Evolutionary conservation across 2,329 filamentous ascomycete species (phyloP), one percentile per base, ranked within the genome.

Genomic region (Stachybotrys chlorohalonatus): DNA sequence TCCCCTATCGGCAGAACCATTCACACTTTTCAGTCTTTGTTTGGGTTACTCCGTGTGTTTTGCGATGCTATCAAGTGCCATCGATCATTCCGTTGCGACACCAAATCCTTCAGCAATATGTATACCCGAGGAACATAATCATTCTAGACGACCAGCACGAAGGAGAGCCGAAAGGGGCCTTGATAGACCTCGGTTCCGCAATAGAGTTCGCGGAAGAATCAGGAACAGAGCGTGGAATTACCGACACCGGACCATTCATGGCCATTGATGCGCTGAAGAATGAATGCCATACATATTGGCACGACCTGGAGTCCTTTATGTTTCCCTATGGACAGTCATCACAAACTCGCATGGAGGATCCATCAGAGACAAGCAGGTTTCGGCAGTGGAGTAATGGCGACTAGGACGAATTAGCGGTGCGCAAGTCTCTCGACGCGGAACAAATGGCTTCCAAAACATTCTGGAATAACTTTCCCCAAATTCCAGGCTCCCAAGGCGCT

Each of bases 291-390:
- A 65, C 59, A 1, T 66, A 64, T 36, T 57, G 61, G 1, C 62
- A 67, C 8, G 64, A 67, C 11, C 56, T 68, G 0, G 65, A 68
- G 50, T 62, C 65, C 0, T 66, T 5, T 68, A 66, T 16, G 58
- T 63, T 3, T 56, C 66, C 1, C 4, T 66, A 3, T 61, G 57
- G 56, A 53, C 15, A 53, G 24, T 53, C 36, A 39, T 52, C 3
- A 52, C 50, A 30, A 52, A 50, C n/a, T 42, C 24, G 48, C 52
- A 30, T 15, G 5, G 49, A 55, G 24, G 46, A 47, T 42, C 55
- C 16, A 2, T 54, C 56, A 36, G 31, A 54, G 32, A 47, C 47
- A 54, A 60, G 58, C 45, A 54, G 52, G 42, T 54, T 59, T 13
- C 32, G 49, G 31, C 31, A 48, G 30, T 59, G 57, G 57, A 53